Base-by-base conservation (phyloP, 2,329 filamentous ascomycete species). In the Alternaria longipes region DNA sequence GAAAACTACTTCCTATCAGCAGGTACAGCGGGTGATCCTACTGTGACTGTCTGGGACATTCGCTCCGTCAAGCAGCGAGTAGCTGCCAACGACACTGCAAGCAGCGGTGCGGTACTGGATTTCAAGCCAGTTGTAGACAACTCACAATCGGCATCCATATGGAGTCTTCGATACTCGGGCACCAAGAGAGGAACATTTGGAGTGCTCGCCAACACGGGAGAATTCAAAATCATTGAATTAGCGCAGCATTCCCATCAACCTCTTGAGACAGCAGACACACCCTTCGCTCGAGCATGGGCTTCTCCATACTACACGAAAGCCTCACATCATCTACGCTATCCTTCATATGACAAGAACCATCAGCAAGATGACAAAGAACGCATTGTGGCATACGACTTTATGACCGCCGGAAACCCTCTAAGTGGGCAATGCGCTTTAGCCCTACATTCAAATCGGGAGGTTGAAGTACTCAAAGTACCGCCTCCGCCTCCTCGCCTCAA, bases 1-100 rank as follows among this genome's bases (percentile, higher is more conserved):
- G 88, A 90, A 66, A 93, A 95, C 69, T 94, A 93, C 77, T 94
- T 95, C 79, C 89, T 92, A 1, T 94, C 92, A 1, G 92, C 91
- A 14, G 83, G 83, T 1, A 90, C 90, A 3, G 81, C 92, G 12
- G 91, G 92, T 60, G 89, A 92, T 51, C 90, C 91, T 0, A 88
- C 88, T 8, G 84, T 94, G 53, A 89, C 90, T 75, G 84, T 94
- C 32, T 94, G 91, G 91, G 91, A 94, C 73, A 87, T 90, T 26
- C 88, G 91, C 6, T 84, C 81, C 70, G 76, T 77, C 26, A 72
- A 73, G 58, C 68, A 77, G 67, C 63, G 72, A 41, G 63, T 61
- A 60, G 62, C 59, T 26, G 53, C 71, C 56, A 63, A 67, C 55
- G 85, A 86, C 14, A 71, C 90, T 16, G 85, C 87, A 0, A 90